Evolutionary conservation across 2,329 filamentous ascomycete species (phyloP), one percentile per base, ranked within the genome.

Genomic region (Lachnellula willkommii): DNA sequence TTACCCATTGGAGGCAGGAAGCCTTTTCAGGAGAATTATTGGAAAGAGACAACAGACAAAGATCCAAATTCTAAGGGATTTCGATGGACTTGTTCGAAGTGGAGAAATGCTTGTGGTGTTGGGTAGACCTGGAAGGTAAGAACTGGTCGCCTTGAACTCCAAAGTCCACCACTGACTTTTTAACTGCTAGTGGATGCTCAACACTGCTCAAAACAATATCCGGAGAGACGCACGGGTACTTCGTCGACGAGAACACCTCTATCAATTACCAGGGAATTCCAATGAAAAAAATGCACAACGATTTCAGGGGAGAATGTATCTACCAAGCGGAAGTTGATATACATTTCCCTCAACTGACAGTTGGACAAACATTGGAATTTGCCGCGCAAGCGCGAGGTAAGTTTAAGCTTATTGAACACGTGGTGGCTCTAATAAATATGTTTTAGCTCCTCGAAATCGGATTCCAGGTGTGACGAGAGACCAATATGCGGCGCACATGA

Each of bases 241-340:
- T 76, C 11, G 63, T 85, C 2, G 79, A 78, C 24, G 65, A 77
- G 0, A 55, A 73, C 1, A 79, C 82, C 0, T 65, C 65, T 0
- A 75, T 89, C 22, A 79, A 85, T 65, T 89, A 88, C 69, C 80
- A 86, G 53, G 85, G 84, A 20, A 79, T 69, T 40, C 59, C 66
- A 1, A 62, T 72, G 72, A 0, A 73, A 55, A 69, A 74, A 54
- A 84, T 85, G 77, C 73, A 75, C 49, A 76, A 77, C 57, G 77
- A 85, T 63, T 88, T 85, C 65, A 79, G 82, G 56, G 84, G 83
- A 42, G 84, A 84, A 69, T 78, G 85, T 1, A 75, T 89, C 12
- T 92, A 93, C 69, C 90, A 90, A 63, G 85, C 89, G 14, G 89
- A 93, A 72, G 77, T 79, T 28, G 87, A 90, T 67, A 78, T 86